Conservation (phyloP, 169 alveolate species). For the Eimeria sp. region DNA sequence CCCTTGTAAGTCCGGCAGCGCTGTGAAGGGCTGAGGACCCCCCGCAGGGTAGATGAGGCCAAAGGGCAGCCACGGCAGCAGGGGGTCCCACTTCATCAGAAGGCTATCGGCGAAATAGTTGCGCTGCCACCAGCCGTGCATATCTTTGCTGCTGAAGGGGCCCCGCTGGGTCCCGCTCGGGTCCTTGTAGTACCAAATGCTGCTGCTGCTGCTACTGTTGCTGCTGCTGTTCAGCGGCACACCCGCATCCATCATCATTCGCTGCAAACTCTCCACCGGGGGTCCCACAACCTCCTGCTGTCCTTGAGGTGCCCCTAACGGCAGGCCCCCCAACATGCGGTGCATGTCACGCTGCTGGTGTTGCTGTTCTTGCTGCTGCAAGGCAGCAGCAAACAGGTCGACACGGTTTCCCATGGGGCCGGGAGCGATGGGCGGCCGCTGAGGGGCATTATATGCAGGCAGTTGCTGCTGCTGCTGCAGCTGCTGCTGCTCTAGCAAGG, state of each 20-base stretch:
- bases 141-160: conserved; percentile 68
- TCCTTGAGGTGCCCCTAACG: conserved; percentile 6
- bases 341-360: conserved; percentile 46
- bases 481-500: conserved; percentile 55
- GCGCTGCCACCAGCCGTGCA: conserved; percentile 65
- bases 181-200: conserved; percentile 55
- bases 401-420: conserved; percentile 56
- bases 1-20: conserved; percentile 38
- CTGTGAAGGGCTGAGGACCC: conserved; percentile 66
- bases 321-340: conserved; percentile 38
- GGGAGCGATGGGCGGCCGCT: conserved; percentile 39
- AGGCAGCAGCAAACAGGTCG: conserved; percentile 24
- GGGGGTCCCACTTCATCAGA: conserved; percentile 33
- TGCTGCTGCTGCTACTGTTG: conserved; percentile 41
- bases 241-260: not conserved
- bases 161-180: conserved; percentile 70
- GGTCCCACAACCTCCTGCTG: conserved; percentile 37
- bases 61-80: conserved; percentile 46
- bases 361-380: conserved; percentile 66
- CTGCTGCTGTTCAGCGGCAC: conserved; percentile 44
- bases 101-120: conserved; percentile 46
- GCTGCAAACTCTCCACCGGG: not conserved
- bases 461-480: conserved; percentile 61
- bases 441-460: not conserved
- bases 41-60: conserved; percentile 52